These are phyloP conservation scores for Mycena polygramma DNA, from an alignment of 768 basidiomycete genomes.

Conservation along the genomic window DNA sequence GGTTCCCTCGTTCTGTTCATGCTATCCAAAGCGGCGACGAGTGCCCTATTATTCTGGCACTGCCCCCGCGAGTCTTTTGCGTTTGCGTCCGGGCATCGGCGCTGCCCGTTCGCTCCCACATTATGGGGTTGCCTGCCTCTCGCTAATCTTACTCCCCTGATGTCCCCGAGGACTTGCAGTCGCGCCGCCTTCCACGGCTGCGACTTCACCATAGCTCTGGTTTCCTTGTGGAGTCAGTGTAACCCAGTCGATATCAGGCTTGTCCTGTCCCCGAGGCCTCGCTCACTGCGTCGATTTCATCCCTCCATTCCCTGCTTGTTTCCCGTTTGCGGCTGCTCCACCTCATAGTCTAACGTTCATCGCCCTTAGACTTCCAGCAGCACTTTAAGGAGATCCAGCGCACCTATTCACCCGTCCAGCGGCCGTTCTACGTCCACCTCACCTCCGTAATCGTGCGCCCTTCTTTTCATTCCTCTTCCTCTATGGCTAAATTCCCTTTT, in stretches of 20 bases:
- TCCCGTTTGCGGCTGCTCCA: neutral
- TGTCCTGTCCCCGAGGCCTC: neutral
- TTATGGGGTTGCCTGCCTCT: too few relatives aligned
- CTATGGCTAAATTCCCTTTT: slow-evolving; percentile 24
- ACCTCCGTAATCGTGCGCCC: slow-evolving; percentile 82
- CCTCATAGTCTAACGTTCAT: neutral
- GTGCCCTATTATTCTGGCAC: neutral
- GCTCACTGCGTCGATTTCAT: neutral
- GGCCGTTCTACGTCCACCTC: slow-evolving; percentile 79
- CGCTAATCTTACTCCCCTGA: too few relatives aligned
- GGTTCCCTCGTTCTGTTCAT: too few relatives aligned
- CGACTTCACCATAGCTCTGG: too few relatives aligned
- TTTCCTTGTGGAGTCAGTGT: neutral
- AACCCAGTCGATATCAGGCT: neutral
- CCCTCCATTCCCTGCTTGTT: neutral
- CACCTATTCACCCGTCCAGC: slow-evolving; percentile 70
- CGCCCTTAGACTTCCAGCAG: slow-evolving; percentile 74
- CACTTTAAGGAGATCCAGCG: slow-evolving; percentile 84
- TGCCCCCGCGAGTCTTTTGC: neutral
- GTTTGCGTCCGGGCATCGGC: neutral
- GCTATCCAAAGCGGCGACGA: neutral
- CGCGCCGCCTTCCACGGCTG: too few relatives aligned
- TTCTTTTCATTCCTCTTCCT: slow-evolving; percentile 14
- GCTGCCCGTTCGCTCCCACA: neutral
- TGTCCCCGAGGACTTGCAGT: too few relatives aligned